A percentile compares a stretch with the other conserved stretches of the same genome.
These are phyloP conservation scores for Colletotrichum gloeosporioides DNA, from an alignment of 2,329 filamentous ascomycete species.

Conservation along the genomic window DNA sequence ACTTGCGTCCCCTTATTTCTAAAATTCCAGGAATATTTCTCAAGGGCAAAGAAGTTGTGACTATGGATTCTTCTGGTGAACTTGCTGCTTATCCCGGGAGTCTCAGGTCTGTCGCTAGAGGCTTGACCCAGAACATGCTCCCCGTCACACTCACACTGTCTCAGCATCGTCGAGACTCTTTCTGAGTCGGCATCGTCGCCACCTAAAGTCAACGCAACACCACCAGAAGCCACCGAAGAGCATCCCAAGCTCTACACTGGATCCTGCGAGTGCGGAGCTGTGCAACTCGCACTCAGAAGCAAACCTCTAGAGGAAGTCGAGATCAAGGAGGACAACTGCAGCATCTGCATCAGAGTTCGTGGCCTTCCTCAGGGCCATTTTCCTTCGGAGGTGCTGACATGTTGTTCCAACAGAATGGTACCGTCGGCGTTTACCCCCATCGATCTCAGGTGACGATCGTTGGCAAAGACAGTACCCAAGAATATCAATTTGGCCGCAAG, in stretches of 20 bases:
- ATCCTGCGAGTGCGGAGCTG: slow-evolving; percentile 31
- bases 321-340: slow-evolving; percentile 46
- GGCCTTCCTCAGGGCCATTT: too few species aligned
- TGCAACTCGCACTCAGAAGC: slow-evolving; percentile 24
- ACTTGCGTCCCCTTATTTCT: slow-evolving; percentile 18
- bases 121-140: rapidly evolving
- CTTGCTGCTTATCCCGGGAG: neutral
- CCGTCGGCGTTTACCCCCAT: slow-evolving; percentile 32
- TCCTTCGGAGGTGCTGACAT: neutral
- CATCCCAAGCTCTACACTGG: slow-evolving; percentile 20
- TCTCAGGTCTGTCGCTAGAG: neutral
- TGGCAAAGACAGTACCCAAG: slow-evolving; percentile 28
- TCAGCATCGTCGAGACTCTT: neutral
- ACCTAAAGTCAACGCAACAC: neutral
- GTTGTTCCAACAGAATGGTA: slow-evolving; percentile 25
- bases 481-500: slow-evolving; percentile 28
- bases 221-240: neutral
- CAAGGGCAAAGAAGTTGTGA: neutral
- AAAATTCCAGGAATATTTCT: neutral
- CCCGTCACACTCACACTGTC: neutral
- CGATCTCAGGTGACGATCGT: slow-evolving; percentile 30
- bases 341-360: slow-evolving; percentile 33
- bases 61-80: neutral
- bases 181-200: neutral
- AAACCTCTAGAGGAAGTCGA: slow-evolving; percentile 41